These are phyloP conservation scores for Aciculosporium take DNA, from an alignment of 2,329 filamentous ascomycete species.

Conservation along the genomic window DNA sequence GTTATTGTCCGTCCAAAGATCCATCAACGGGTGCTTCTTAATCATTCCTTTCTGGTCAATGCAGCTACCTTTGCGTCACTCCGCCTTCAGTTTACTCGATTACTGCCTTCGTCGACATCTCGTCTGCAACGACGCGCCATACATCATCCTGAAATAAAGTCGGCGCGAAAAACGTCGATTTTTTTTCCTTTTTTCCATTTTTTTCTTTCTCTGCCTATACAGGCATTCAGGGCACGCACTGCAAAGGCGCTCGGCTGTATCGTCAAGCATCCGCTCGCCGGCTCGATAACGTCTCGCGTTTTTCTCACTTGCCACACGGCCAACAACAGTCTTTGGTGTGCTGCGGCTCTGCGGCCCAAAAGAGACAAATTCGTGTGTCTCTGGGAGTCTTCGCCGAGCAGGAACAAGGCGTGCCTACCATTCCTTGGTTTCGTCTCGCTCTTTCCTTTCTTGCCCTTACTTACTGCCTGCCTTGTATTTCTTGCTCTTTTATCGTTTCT, in stretches of 20 bases:
- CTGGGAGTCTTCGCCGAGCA: neutral
- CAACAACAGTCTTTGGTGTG: neutral
- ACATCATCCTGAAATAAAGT: neutral
- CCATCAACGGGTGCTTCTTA: slow-evolving; percentile 1
- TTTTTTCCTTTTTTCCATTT: no score
- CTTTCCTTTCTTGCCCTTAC: neutral
- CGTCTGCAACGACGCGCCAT: neutral
- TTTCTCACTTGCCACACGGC: neutral
- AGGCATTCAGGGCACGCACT: neutral
- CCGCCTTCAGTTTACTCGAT: neutral
- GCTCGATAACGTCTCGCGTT: neutral
- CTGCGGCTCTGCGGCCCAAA: neutral
- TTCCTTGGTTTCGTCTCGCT: neutral
- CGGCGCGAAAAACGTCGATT: neutral
- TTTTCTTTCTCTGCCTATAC: neutral
- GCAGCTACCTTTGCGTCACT: neutral
- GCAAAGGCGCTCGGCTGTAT: neutral
- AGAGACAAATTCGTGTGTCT: neutral
- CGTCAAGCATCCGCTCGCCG: no score
- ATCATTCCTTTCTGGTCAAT: neutral
- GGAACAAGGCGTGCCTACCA: neutral
- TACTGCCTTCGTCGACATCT: neutral
- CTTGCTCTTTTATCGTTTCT: no score
- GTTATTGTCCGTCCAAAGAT: neutral
- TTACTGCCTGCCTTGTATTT: neutral